Base-by-base conservation (phyloP, 106 monocot species). In the Hemerocallis citrina region DNA sequence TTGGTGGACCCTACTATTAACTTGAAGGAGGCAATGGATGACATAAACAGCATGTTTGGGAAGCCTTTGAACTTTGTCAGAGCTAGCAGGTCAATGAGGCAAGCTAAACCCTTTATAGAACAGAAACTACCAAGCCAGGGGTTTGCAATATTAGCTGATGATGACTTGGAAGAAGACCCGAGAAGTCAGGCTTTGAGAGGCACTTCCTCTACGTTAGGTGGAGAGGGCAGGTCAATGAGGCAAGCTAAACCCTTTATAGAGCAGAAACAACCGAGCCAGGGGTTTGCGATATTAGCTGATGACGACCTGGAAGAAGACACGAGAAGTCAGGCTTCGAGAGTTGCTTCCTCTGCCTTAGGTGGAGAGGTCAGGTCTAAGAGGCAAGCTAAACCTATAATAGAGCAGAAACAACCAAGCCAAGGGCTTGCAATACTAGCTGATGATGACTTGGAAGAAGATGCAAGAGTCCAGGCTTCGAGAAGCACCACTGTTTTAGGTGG, bases 1-100 rank as follows among this genome's bases (percentile, higher is more conserved):
- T 74, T 91, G 45, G 81, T 96, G 3, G 95, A 96, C 62, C 94
- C 94, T 11, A 89, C 94, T 24, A 32, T 96, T 48, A 98, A 92
- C 58, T 34, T 91, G 79, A 85, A 96, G 73, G 84, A 91, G 64
- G 90, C 90, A 19, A 87, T 91, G 81, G 65, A 88, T 66, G 91
- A 91, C 30, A 92, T 98, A 62, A 91, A 86, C 44, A 50, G 74
- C 64, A 91, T 87, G 90, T 98, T 98, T 67, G 91, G 91, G 2
- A 68, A 72, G 65, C 94, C 94, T 48, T 17, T 89, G 21, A 73
- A 83, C 41, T 70, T 70, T 40, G 42, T 52, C 12, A 70, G 52
- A 46, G 38, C 59, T 1, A 71, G 38, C 8, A 74, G 73, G 44
- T 40, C 29, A 31, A 81, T 66, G 47, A 80, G 72, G 51, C 40